Evolutionary conservation across 2,329 filamentous ascomycete species (phyloP), one percentile per base, ranked within the genome.

Genomic region (Phialemoniopsis sp.): DNA sequence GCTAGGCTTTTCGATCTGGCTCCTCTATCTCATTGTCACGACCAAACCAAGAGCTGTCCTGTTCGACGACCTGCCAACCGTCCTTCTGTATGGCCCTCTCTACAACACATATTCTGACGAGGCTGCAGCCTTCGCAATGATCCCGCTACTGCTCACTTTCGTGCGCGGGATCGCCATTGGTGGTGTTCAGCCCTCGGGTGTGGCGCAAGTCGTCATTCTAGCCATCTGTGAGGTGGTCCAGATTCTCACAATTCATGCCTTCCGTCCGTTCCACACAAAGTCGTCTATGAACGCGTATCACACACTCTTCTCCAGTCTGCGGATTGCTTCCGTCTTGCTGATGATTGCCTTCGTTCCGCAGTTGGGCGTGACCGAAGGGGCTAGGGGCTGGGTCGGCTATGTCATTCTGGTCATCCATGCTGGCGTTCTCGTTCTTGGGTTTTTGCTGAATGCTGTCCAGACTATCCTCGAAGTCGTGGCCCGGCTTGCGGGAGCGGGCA

Each of bases 231-330:
- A 98, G 65, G 86, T 97, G 46, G 85, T 96, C 28, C 80, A 90
- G 43, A 81, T 96, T 29, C 71, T 97, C 33, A 91, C 90, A 0
- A 68, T 97, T 5, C 83, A 93, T 52, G 88, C 89, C 8, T 95
- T 97, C 67, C 82, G 87, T 13, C 93, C 93, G 1, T 98, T 94
- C 55, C 84, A 91, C 44, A 82, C 83, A 3, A 82, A 90, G 16
- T 97, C 93, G 1, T 96, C 91, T 19, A 98, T 98, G 93, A 97
- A 97, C 57, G 80, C 88, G 9, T 96, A 96, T 50, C 90, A 97
- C 53, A 87, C 85, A 3, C 80, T 89, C 46, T 95, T 96, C 60
- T 80, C 89, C 1, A 67, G 76, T 3, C 69, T 95, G 13, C 82
- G 93, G 28, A 82, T 96, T 26, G 64, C 87, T 35, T 85, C 85